Base-by-base conservation (phyloP, 768 basidiomycete species). In the Porpolomopsis calyptriformis region DNA sequence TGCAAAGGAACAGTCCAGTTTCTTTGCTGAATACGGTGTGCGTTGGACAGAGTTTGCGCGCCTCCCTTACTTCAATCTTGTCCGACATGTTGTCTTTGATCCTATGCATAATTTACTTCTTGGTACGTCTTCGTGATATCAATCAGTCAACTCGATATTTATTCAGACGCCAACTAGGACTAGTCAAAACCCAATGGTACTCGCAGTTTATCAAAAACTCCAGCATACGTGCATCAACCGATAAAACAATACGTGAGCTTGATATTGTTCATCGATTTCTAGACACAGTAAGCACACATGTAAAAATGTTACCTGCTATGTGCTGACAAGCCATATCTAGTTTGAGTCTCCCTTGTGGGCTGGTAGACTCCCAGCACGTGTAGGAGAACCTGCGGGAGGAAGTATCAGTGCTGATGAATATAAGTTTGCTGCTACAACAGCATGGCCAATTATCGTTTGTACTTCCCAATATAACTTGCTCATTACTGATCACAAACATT, bases 361-460 rank as follows among this genome's bases (percentile, higher is more conserved):
- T 8, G 60, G 61, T 0, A 45, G 49, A 4, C 42, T 63, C 18
- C 61, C 61, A 7, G 7, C 47, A 4, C 45, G 41, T 19, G 59
- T 61, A 20, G 61, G 61, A 1, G 57, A 61, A 38, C 61, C 61
- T 14, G 56, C 59, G 19, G 60, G 61, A 18, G 61, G 61, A 4
- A 53, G 50, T 14, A 43, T 62, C 2, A 55, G 52, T 11, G 60
- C 59, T 0, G 61, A 63, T 52, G 60, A 61, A 45, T 63, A 59
- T 39, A 60, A 59, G 45, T 51, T 59, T 43, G 48, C 56, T 8
- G 46, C 49, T 4, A 56, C 52, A 7, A 43, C 22, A 12, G 42
- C 53, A 14, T 53, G 50, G 57, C 47, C 57, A 12, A 53, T 60
- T 20, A 53, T 59, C 22, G 59, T 59, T 42, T 20, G 52, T 42